Evolutionary conservation across 2,329 filamentous ascomycete genomes (phyloP).

Genomic region (Trematosphaeria pertusa): DNA sequence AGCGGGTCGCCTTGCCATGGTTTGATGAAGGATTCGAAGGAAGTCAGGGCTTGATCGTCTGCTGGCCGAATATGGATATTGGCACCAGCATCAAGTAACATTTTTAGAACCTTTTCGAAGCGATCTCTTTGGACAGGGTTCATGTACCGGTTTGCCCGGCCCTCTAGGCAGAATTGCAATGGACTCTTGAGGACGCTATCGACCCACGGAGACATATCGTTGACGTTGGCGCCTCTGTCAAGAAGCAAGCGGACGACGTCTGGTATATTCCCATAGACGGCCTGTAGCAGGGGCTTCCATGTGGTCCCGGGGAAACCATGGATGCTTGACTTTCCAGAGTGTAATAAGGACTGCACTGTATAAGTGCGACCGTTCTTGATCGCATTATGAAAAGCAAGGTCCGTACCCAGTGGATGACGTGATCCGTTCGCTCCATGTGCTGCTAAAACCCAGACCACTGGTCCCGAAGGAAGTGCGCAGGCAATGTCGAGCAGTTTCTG

Average conservation of each 20-base stretch:
- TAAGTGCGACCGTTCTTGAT: slow-evolving; percentile 42
- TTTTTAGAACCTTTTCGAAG: slow-evolving; percentile 33
- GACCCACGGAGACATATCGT: slow-evolving; percentile 22
- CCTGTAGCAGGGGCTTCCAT: slow-evolving; percentile 42
- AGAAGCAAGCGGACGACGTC: slow-evolving; percentile 39
- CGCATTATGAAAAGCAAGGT: slow-evolving; percentile 44
- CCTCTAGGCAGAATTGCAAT: slow-evolving; percentile 36
- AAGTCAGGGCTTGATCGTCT: slow-evolving; percentile 17
- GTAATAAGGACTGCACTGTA: slow-evolving; percentile 36
- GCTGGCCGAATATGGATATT: slow-evolving; percentile 29
- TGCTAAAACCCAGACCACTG: slow-evolving; percentile 34
- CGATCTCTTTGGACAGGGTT: slow-evolving; percentile 19
- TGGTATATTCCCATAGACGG: slow-evolving; percentile 39
- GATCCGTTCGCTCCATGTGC: slow-evolving; percentile 38
- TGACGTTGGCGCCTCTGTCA: slow-evolving; percentile 34
- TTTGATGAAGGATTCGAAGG: slow-evolving; percentile 36
- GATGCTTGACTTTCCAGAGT: slow-evolving; percentile 29
- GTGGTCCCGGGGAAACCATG: slow-evolving; percentile 31
- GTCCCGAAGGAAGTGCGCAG: slow-evolving; percentile 35
- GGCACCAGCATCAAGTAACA: slow-evolving; percentile 40
- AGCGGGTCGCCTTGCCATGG: slow-evolving; percentile 34
- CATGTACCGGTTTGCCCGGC: slow-evolving; percentile 26
- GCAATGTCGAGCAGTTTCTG: slow-evolving; percentile 45
- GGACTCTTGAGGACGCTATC: slow-evolving; percentile 25
- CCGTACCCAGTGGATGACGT: slow-evolving; percentile 39